phyloP scores from a whole-genome alignment of 129 eudicot species.

The Centrapalus pauciflorus region DNA sequence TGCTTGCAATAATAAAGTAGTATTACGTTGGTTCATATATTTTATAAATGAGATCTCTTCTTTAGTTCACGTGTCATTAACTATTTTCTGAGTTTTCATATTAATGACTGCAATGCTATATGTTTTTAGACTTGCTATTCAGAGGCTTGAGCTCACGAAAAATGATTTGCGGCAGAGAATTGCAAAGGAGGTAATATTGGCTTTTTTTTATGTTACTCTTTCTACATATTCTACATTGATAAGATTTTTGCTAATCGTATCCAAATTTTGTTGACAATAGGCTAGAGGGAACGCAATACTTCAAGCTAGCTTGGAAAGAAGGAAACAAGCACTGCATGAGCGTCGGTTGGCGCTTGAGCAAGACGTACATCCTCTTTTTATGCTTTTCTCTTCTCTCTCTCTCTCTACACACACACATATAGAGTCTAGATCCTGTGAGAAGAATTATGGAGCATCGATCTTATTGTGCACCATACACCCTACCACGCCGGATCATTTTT shows the following conservation, averaged over 20 bases:
- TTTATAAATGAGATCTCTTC: slow-evolving; percentile 1
- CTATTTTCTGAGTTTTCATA: slow-evolving; percentile 8
- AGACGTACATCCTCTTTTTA: slow-evolving; percentile 51
- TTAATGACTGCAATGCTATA: slow-evolving; percentile 7
- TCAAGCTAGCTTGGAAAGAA: slow-evolving; percentile 95
- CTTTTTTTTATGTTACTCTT: background rate
- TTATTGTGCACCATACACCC: too few species aligned
- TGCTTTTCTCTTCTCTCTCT: background rate
- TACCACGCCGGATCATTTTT: too few species aligned
- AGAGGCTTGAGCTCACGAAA: slow-evolving; percentile 81
- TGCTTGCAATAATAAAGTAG: background rate
- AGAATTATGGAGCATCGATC: too few species aligned
- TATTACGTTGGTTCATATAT: background rate
- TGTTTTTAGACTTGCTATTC: slow-evolving; percentile 69
- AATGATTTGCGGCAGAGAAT: slow-evolving; percentile 87
- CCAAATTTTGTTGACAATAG: slow-evolving; percentile 30
- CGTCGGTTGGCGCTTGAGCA: slow-evolving; percentile 97
- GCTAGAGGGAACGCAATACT: slow-evolving; percentile 93
- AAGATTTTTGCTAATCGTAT: slow-evolving; percentile 10
- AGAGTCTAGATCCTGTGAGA: too few species aligned
- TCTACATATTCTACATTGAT: slow-evolving; percentile 6
- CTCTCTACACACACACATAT: too few species aligned
- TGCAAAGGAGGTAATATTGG: slow-evolving; percentile 74
- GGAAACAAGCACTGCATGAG: slow-evolving; percentile 95
- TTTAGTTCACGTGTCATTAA: background rate